These are phyloP conservation scores for Testicularia cyperi DNA, from an alignment of 1,284 basidiomycete species.

Conservation along the genomic window DNA sequence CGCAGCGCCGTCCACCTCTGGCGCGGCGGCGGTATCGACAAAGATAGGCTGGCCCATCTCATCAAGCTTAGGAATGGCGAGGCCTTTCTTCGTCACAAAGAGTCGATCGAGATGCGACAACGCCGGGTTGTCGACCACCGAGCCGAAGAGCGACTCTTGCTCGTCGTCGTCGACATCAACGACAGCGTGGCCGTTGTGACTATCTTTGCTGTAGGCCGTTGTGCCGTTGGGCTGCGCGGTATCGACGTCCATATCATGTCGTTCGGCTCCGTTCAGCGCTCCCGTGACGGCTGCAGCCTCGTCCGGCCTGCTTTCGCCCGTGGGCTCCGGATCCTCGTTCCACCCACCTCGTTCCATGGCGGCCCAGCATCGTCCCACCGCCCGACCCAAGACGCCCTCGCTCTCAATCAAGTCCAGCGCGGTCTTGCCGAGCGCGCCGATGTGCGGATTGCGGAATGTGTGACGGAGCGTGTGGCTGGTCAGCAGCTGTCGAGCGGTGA, in stretches of 20 bases:
- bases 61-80: slow-evolving; percentile 39
- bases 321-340: slow-evolving; percentile 35
- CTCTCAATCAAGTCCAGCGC: slow-evolving; percentile 58
- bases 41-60: slow-evolving; percentile 38
- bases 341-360: slow-evolving; percentile 50
- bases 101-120: slow-evolving; percentile 52
- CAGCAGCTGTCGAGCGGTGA: slow-evolving; percentile 49
- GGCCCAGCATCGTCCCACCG: slow-evolving; percentile 54
- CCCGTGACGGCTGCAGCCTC: slow-evolving; percentile 4
- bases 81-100: slow-evolving; percentile 53
- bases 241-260: slow-evolving; percentile 27
- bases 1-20: slow-evolving; percentile 6
- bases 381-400: slow-evolving; percentile 50
- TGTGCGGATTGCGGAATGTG: slow-evolving; percentile 58
- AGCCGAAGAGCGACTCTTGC: slow-evolving; percentile 11
- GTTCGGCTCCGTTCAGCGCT: neutral
- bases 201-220: too few relatives aligned
- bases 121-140: slow-evolving; percentile 40
- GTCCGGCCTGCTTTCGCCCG: neutral
- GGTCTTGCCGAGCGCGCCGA: slow-evolving; percentile 54
- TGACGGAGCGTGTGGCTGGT: slow-evolving; percentile 55
- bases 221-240: slow-evolving; percentile 8
- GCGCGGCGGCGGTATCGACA: slow-evolving; percentile 11
- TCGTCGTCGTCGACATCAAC: slow-evolving; percentile 3
- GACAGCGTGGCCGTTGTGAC: slow-evolving; percentile 2